Evolutionary conservation across 129 eudicot genomes (phyloP).

Genomic region (Calendula officinalis): DNA sequence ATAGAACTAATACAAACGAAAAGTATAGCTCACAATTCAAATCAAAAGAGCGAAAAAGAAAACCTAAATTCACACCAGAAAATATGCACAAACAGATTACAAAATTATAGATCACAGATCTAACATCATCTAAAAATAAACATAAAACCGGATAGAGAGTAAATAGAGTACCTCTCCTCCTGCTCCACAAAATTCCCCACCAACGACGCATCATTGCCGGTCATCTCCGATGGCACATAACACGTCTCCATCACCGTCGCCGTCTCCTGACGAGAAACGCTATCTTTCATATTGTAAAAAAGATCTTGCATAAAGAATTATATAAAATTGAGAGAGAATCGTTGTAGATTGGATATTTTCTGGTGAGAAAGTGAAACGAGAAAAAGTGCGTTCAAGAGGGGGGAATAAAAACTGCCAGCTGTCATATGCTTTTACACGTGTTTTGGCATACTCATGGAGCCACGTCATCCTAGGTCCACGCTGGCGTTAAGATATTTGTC

Average conservation of each 20-base stretch:
- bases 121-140: slow-evolving; percentile 11
- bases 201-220: slow-evolving; percentile 19
- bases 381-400: slow-evolving; percentile 22
- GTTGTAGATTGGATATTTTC: slow-evolving; percentile 24
- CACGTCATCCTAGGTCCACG: slow-evolving; percentile 29
- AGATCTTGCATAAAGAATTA: background rate
- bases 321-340: slow-evolving; percentile 3
- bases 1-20: background rate
- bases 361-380: slow-evolving; percentile 23
- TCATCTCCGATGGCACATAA: slow-evolving; percentile 17
- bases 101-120: slow-evolving; percentile 18
- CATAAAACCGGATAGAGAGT: background rate
- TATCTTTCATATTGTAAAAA: slow-evolving; percentile 1
- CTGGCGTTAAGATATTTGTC: slow-evolving; percentile 30
- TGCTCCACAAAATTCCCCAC: slow-evolving; percentile 22
- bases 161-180: slow-evolving; percentile 31
- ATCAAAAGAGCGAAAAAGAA: slow-evolving; percentile 10
- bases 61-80: background rate
- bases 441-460: background rate
- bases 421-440: slow-evolving; percentile 39
- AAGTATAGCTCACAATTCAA: background rate
- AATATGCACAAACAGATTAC: slow-evolving; percentile 13
- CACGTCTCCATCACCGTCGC: slow-evolving; percentile 17
- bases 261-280: slow-evolving; percentile 11
- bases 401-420: slow-evolving; percentile 25